Base-by-base conservation (phyloP, 1,139 yeast genomes). In the Zygoascus meyerae region DNA sequence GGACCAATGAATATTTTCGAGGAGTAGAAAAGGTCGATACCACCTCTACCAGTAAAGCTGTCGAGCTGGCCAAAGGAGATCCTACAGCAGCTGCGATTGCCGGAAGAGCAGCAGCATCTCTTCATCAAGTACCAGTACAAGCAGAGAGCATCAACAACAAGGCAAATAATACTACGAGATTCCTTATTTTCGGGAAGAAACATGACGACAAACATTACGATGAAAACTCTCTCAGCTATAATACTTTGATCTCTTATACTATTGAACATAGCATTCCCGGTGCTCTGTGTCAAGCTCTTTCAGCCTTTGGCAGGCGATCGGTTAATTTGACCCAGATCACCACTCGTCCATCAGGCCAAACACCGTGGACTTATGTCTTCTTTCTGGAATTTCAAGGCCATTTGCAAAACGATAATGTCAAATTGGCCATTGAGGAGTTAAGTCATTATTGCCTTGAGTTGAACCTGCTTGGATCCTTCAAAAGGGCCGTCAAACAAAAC, bases 361-460 rank as follows among this genome's bases (percentile, higher is more conserved):
- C 70, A 47, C 81, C 83, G 31, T 90, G 97, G 97, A 82, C 82
- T 55, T 86, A 89, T 60, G 81, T 85, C 1, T 89, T 86, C 66
- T 87, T 85, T 60, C 77, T 86, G 11, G 97, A 90, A 60, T 74
- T 78, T 44, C 62, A 61, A 48, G 70, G 70, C 5, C 60, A 63
- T 28, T 52, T 56, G 15, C 50, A 58, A 17, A 48, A 52, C 4
- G 54, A 48, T 11, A 42, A 49, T 5, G 51, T 56, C 15, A 38
- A 38, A 38, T 42, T 52, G 8, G 55, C 56, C 1, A 37, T 58
- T n/a, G 37, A 51, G 33, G 52, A 52, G 16, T 48, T 58, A 44
- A 46, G 44, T 2, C 34, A 48, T 34, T 51, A 48, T 32, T 56
- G 58, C 38, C 38, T 43, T 7, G 50, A 53, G 14, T 38, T 57